These are phyloP conservation scores for Aspergillus flavus DNA, from an alignment of 2,329 filamentous ascomycete species.

Conservation along the genomic window DNA sequence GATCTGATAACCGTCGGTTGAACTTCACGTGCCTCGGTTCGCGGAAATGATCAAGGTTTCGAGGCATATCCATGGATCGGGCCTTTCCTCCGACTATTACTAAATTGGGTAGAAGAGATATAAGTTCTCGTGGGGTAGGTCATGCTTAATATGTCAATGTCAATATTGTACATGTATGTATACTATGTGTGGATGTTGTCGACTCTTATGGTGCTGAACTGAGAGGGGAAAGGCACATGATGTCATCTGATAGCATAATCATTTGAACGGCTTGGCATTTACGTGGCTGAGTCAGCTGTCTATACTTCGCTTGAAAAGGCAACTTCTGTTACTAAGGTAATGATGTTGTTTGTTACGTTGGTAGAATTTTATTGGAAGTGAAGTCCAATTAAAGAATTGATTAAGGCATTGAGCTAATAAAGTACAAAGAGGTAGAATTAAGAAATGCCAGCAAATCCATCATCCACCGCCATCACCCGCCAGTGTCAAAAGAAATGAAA, in stretches of 20 bases:
- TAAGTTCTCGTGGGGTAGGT: background rate
- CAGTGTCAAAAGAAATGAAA: background rate
- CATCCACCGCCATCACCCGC: background rate
- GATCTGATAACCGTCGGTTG: background rate
- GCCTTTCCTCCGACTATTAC: background rate
- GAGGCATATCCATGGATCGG: background rate
- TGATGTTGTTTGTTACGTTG: background rate
- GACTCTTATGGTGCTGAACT: background rate
- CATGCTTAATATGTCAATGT: background rate
- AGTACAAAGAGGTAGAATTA: background rate
- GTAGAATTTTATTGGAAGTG: background rate
- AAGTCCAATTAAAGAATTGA: no score
- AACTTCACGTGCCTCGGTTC: conserved; percentile 23
- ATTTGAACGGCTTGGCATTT: background rate
- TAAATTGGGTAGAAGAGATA: background rate
- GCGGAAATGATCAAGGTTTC: background rate
- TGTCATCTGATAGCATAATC: background rate
- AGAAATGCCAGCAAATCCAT: conserved; percentile 7
- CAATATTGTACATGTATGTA: background rate
- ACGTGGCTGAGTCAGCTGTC: background rate
- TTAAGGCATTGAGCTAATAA: background rate
- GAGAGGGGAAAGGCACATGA: background rate
- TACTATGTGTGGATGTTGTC: background rate
- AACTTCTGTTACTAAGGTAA: no score
- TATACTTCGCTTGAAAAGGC: background rate